Base-by-base conservation (phyloP, 2,329 filamentous ascomycete species). In the Thelonectria rubi region DNA sequence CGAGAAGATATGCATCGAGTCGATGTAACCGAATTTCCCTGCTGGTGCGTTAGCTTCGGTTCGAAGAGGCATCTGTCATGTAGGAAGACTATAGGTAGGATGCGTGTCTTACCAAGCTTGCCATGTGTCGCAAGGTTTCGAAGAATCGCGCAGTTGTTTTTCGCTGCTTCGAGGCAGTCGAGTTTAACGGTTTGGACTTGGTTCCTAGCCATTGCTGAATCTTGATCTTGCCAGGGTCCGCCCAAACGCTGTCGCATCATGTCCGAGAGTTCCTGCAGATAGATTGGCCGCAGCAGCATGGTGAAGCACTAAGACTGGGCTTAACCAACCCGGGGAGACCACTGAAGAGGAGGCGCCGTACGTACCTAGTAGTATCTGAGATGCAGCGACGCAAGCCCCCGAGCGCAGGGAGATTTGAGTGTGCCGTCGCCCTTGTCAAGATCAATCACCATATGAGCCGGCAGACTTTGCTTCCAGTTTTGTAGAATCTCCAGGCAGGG, bases 11-110 rank as follows among this genome's bases (percentile, higher is more conserved):
- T 62, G 60, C 14, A 62, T 43, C 5, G 60, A 59, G 17, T 62
- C 60, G 49, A 49, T 59, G 40, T 59, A 62, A 24, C 60, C 50
- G 18, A 55, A 59, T n/a, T 55, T 62, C 0, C 55, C 60, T 62
- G 32, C 18, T 1, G 5, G 10, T 21, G 1, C 5, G 50, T 62
- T 47, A 59, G 55, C 10, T 5, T 47, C 7, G 34, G 12, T 15
- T 37, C 11, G 15, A 42, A 2, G 9, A 21, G 7, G 14, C 17
- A 9, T 5, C 5, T 15, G 15, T 15, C 12, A 10, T 37, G 7
- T 37, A 37, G 15, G 34, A 7, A 15, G 15, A 37, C 12, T 3
- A 21, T 14, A 18, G 21, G 1, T 2, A 12, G 3, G 42, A 14
- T 18, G 8, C 2, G 26, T 9, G 18, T 15, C 49, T 54, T 17